Base-by-base conservation (phyloP, 139 green algal genomes). In the Diplosphaera chodatii region DNA sequence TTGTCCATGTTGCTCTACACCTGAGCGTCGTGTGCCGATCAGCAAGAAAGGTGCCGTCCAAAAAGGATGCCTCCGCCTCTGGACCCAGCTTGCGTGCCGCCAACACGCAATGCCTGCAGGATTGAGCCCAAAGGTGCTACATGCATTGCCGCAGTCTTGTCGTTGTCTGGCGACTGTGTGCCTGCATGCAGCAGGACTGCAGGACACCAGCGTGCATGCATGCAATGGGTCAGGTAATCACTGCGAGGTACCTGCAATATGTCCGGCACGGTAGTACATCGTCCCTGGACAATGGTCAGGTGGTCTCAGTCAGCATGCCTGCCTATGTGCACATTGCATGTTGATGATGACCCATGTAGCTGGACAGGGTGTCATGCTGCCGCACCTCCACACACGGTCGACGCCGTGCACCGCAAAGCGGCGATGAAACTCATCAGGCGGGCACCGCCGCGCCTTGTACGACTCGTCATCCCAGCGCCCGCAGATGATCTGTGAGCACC, bases 41-140 rank as follows among this genome's bases (percentile, higher is more conserved):
- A 8, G 84, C 80, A 40, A 98, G 78, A 59, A 82, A 95, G 0
- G 92, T 98, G 28, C 67, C 28, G 64, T 97, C 87, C 74, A 98
- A 73, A 72, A 98, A 97, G 69, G 73, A 90, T 29, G 55, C 63
- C 16, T 78, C 25, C 31, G 77, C 78, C 65, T 85, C 74, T 0
- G 71, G 29, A 22, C 89, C 84, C 32, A 94, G 79, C 25, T 69
- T 74, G 70, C 82, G 63, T 2, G 91, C 89, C 18, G 91, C 87
- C 56, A 97, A 70, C 40, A 93, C 83, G 78, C 93, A 98, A 82
- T 98, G 93, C 1, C 93, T 59, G 48, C 16, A 5, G 13, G 18
- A 25, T 5, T 10, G 3, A 18, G 16, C 13, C 48, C 13, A 59
- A 5, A 59, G 22, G 48, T 59, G 25, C 37, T n/a, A 25, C 48